Evolutionary conservation across 495 filamentous ascomycete genomes (phyloP).

Genomic region (Trichoderma asperelloides): DNA sequence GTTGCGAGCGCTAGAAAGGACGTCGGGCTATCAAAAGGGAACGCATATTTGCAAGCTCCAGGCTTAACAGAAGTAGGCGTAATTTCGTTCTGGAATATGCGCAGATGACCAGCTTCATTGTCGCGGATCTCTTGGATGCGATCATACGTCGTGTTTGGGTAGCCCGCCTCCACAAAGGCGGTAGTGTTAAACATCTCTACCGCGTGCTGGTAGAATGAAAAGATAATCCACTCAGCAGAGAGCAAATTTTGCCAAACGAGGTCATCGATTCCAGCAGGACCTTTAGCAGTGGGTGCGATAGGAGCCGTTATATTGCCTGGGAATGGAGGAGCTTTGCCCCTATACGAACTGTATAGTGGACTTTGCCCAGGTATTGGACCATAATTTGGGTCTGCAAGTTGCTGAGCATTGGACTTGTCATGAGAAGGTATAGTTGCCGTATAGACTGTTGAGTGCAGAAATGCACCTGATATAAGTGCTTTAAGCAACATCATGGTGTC

Average conservation of each 20-base stretch:
- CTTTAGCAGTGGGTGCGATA: constrained; percentile 31
- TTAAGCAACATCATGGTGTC: neutral
- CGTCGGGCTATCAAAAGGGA: constrained; percentile 28
- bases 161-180: constrained; percentile 32
- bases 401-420: constrained; percentile 18
- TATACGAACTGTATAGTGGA: constrained; percentile 33
- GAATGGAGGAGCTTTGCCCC: constrained; percentile 33
- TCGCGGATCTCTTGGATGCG: constrained; percentile 45
- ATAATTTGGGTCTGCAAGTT: constrained; percentile 28
- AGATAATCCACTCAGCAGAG: constrained; percentile 47
- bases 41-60: constrained; percentile 40
- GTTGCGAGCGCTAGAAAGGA: constrained; percentile 38
- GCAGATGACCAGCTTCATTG: constrained; percentile 48
- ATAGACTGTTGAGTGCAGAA: neutral
- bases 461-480: neutral
- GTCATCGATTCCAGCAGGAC: constrained; percentile 36
- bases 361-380: constrained; percentile 36
- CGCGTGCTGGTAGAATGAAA: constrained; percentile 43
- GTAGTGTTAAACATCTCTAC: constrained; percentile 36
- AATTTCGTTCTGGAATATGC: constrained; percentile 46
- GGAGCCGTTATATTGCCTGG: constrained; percentile 35
- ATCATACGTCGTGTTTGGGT: constrained; percentile 37
- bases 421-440: neutral
- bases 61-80: constrained; percentile 44
- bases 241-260: constrained; percentile 45